phyloP scores from a whole-genome alignment of 139 green algal species.

The Tetraselmis striata region DNA sequence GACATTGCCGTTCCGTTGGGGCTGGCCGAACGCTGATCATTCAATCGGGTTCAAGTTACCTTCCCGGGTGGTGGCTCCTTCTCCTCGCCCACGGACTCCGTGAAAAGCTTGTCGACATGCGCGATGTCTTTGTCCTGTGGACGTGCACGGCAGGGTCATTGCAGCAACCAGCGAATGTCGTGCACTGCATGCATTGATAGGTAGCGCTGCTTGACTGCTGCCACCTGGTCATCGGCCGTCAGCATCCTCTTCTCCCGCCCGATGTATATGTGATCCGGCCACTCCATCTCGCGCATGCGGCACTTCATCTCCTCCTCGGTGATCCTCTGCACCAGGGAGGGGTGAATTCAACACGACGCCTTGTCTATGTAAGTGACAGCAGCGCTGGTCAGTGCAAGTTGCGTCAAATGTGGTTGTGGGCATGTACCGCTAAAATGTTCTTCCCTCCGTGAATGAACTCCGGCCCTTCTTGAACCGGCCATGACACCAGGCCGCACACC shows the following conservation, averaged over 20 bases:
- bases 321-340: neutral
- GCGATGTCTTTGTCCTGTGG: neutral
- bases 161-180: too few species aligned
- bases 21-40: too few species aligned
- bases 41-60: too few species aligned
- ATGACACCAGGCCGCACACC: slow-evolving; percentile 58
- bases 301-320: neutral
- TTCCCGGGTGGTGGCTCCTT: neutral
- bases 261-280: neutral
- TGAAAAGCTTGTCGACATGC: neutral
- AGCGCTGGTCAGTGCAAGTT: too few species aligned
- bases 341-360: too few species aligned
- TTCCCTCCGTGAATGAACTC: slow-evolving; percentile 74
- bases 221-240: neutral
- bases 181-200: too few species aligned
- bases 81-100: neutral
- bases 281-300: neutral
- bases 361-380: neutral
- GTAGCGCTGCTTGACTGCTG: too few species aligned
- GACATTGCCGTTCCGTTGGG: too few species aligned
- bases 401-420: neutral
- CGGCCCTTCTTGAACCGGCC: slow-evolving; percentile 67
- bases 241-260: neutral
- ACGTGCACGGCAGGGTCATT: too few species aligned
- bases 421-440: neutral